phyloP scores from a whole-genome alignment of 2,329 filamentous ascomycete species.

The Colletotrichum gloeosporioides region DNA sequence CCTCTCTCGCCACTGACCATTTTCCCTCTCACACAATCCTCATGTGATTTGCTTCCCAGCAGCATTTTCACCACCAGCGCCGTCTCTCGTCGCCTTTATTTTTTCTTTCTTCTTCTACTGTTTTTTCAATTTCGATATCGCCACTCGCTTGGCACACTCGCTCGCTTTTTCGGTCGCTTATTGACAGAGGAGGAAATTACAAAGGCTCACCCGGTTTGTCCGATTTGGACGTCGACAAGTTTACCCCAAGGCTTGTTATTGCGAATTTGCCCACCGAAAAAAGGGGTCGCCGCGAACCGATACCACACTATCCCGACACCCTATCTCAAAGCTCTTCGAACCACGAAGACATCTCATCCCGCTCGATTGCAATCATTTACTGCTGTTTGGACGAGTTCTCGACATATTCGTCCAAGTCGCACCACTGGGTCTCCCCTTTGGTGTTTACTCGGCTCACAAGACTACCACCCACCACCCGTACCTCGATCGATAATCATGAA shows the following conservation, averaged over 20 bases:
- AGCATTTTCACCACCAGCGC: not conserved
- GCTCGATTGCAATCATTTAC: not conserved
- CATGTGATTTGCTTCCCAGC: slow-evolving; percentile 24
- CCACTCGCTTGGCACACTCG: slow-evolving; percentile 17
- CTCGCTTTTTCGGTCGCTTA: slow-evolving; percentile 4
- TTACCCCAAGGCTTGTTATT: not conserved
- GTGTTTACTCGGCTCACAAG: not conserved
- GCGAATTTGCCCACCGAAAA: slow-evolving; percentile 9
- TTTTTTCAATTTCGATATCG: not conserved
- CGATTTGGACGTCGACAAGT: not conserved
- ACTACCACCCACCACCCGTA: not conserved
- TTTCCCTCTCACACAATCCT: not conserved
- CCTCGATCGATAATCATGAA: slow-evolving; percentile 12
- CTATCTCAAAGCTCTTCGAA: not conserved
- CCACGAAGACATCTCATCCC: not conserved
- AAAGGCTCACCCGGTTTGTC: not conserved
- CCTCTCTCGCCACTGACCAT: not conserved
- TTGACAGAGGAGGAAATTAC: not conserved
- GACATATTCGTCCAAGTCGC: not conserved
- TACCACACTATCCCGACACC: not conserved
- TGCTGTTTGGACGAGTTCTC: not conserved
- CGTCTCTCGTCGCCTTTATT: not conserved
- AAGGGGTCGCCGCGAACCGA: slow-evolving; percentile 3
- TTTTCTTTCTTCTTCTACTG: not conserved
- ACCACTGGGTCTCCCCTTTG: not conserved